A percentile compares a stretch with the other conserved stretches of the same genome.
These are phyloP conservation scores for Nakaseomyces nivariensis DNA, from an alignment of 1,139 yeast species.

Conservation along the genomic window DNA sequence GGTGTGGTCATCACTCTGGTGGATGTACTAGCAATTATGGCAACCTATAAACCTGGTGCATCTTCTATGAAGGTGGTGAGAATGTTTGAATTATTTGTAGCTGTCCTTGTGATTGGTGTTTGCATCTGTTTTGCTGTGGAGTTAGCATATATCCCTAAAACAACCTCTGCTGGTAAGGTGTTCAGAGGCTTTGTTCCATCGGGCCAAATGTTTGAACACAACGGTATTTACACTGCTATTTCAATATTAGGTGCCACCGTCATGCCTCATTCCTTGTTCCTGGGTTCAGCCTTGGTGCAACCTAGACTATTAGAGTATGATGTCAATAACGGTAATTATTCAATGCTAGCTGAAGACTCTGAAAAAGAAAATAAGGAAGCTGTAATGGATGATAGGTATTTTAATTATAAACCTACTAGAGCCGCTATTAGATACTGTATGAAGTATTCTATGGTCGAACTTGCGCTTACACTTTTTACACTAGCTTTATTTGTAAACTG, in stretches of 20 bases:
- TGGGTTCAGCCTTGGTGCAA: conserved; percentile 69
- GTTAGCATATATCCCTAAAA: conserved; percentile 44
- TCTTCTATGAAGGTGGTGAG: conserved; percentile 54
- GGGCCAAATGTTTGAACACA: conserved; percentile 46
- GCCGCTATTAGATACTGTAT: conserved; percentile 56
- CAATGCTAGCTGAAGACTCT: conserved; percentile 7
- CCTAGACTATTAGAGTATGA: conserved; percentile 61
- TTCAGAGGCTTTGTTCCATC: conserved; percentile 70
- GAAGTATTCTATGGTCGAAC: conserved; percentile 57
- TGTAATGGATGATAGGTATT: conserved; percentile 17
- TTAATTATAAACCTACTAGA: conserved; percentile 51
- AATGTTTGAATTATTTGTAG: conserved; percentile 58
- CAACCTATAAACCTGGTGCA: conserved; percentile 66
- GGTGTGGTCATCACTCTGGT: conserved; percentile 64
- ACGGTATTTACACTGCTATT: conserved; percentile 64
- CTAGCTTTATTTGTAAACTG: conserved; percentile 73
- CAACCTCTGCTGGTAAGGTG: conserved; percentile 39
- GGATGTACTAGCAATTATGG: conserved; percentile 63
- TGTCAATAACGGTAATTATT: conserved; percentile 36
- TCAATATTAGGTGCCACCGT: conserved; percentile 77
- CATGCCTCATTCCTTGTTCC: conserved; percentile 70
- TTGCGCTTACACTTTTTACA: conserved; percentile 56
- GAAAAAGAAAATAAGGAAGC: conserved; percentile 15
- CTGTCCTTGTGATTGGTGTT: conserved; percentile 55
- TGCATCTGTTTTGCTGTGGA: conserved; percentile 65